These are phyloP conservation scores for Kluyveromyces nonfermentans DNA, from an alignment of 805 yeast genomes.

Conservation along the genomic window DNA sequence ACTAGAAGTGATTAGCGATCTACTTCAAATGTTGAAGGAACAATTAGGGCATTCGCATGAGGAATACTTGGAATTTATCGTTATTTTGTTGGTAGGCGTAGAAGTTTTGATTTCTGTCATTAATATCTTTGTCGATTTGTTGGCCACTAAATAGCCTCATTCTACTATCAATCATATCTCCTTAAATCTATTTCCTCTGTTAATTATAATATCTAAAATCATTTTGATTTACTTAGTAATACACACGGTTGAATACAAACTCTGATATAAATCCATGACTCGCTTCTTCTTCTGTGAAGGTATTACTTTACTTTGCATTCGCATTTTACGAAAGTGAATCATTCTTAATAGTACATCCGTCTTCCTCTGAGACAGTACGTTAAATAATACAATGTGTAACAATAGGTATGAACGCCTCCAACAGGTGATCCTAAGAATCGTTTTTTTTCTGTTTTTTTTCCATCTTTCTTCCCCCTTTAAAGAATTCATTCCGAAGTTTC, in stretches of 20 bases:
- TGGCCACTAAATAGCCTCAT: conserved; percentile 27
- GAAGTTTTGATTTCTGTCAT: conserved; percentile 84
- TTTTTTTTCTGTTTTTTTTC: neutral
- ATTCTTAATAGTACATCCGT: neutral
- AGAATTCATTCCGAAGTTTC: too few relatives aligned
- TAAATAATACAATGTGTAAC: neutral
- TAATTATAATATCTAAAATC: neutral
- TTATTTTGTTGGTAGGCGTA: conserved; percentile 82
- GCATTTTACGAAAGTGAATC: neutral
- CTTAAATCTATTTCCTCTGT: neutral
- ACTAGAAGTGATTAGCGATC: conserved; percentile 85
- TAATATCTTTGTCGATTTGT: conserved; percentile 59
- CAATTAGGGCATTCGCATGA: conserved; percentile 93
- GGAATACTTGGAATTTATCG: conserved; percentile 85
- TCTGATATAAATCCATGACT: too few relatives aligned
- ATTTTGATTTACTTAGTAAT: neutral
- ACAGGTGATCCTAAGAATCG: neutral
- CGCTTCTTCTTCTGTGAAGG: neutral
- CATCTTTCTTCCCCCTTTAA: neutral
- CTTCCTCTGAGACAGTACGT: neutral
- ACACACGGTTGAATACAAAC: neutral
- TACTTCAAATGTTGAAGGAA: conserved; percentile 92
- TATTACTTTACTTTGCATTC: neutral
- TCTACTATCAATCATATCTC: neutral
- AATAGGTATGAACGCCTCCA: neutral